Conservation (phyloP, 768 basidiomycete genomes). For the Tubosaeta sp. region DNA sequence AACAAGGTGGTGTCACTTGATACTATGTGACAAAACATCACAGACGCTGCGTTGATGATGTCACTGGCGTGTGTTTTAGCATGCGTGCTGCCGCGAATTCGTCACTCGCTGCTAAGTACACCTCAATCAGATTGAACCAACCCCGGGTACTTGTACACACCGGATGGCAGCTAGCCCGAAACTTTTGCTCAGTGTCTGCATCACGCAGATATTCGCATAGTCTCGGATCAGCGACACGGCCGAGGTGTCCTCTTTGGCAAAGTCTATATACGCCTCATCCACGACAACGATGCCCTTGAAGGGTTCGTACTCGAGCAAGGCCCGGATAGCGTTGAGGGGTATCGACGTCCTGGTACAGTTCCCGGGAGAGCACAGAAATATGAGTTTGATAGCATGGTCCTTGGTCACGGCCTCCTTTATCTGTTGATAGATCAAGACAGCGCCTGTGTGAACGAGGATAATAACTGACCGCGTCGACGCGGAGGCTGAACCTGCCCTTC, state of each 20-base stretch:
- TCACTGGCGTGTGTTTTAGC: too few species aligned
- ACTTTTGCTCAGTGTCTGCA: conserved; percentile 95
- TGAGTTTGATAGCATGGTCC: conserved; percentile 80
- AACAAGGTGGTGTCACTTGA: too few species aligned
- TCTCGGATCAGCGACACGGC: conserved; percentile 70
- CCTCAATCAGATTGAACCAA: too few species aligned
- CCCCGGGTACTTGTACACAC: conserved; percentile 51
- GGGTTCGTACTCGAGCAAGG: conserved; percentile 68
- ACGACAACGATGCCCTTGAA: conserved; percentile 92
- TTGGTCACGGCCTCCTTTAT: conserved; percentile 64
- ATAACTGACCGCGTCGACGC: conserved; percentile 63
- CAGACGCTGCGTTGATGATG: too few species aligned
- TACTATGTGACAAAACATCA: too few species aligned
- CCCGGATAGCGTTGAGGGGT: conserved; percentile 61
- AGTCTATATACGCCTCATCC: conserved; percentile 98
- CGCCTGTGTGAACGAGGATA: neutral
- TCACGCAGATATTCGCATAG: conserved; percentile 88
- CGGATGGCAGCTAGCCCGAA: conserved; percentile 95
- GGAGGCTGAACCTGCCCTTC: conserved; percentile 78
- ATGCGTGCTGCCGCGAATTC: too few species aligned
- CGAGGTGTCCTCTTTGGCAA: conserved; percentile 58
- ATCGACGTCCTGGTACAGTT: conserved; percentile 93
- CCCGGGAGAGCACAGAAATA: conserved; percentile 95
- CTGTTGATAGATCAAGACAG: conserved; percentile 34
- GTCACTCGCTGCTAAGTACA: too few species aligned